Conservation (phyloP, 108 stramenopile genomes). For the Mediolabrus comicus region DNA sequence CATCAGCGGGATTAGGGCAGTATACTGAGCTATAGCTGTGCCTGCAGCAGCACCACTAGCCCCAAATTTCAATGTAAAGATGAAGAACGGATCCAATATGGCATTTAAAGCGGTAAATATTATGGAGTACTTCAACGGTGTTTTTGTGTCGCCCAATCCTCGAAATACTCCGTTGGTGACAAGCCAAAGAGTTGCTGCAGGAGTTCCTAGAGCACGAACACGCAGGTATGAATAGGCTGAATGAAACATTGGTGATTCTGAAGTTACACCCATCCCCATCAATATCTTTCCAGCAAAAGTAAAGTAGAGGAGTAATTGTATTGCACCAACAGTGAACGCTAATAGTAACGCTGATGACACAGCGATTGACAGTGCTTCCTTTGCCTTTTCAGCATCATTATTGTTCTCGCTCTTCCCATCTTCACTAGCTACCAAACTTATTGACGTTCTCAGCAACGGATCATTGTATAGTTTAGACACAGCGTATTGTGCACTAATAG, state of each 20-base stretch:
- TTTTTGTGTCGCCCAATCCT: slow-evolving; percentile 90
- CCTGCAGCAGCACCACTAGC: slow-evolving; percentile 91
- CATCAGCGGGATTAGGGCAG: slow-evolving; percentile 79
- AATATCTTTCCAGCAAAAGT: slow-evolving; percentile 60
- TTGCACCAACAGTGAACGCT: slow-evolving; percentile 73
- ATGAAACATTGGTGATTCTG: slow-evolving; percentile 69
- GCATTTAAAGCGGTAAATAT: slow-evolving; percentile 81
- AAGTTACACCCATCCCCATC: slow-evolving; percentile 70
- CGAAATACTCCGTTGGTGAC: slow-evolving; percentile 93
- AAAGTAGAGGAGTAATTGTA: slow-evolving; percentile 80
- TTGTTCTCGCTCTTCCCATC: slow-evolving; percentile 53
- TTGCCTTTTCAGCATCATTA: neutral
- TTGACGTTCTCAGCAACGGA: slow-evolving; percentile 85
- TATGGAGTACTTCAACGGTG: slow-evolving; percentile 82
- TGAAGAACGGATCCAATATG: slow-evolving; percentile 86
- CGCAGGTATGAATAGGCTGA: slow-evolving; percentile 83
- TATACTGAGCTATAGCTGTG: slow-evolving; percentile 85
- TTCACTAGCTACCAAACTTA: slow-evolving; percentile 86
- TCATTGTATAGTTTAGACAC: slow-evolving; percentile 91
- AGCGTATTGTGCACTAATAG: slow-evolving; percentile 90
- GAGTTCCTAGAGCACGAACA: slow-evolving; percentile 82
- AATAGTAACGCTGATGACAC: slow-evolving; percentile 86
- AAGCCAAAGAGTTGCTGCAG: slow-evolving; percentile 89
- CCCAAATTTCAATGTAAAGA: slow-evolving; percentile 79
- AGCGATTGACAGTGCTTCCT: slow-evolving; percentile 62